Conservation (phyloP, 1,139 yeast species). For the Kodamaea suecica region DNA sequence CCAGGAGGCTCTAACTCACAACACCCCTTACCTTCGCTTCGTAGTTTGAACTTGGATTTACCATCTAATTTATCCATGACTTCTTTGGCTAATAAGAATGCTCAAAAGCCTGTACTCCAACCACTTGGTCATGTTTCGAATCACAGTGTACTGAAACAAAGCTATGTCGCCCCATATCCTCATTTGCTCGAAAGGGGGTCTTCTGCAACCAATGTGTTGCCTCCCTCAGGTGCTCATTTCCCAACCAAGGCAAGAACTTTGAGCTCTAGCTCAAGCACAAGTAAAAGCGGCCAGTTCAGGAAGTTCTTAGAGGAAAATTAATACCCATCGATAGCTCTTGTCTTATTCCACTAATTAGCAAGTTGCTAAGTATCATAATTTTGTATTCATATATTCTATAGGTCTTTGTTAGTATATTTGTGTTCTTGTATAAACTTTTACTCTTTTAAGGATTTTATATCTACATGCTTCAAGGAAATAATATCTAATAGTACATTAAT, state of each 20-base stretch:
- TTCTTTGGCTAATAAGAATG: slow-evolving; percentile 9
- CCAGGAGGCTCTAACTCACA: slow-evolving; percentile 3
- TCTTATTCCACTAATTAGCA: no score
- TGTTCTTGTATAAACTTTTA: no score
- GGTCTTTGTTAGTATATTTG: no score
- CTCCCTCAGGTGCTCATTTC: slow-evolving; percentile 6
- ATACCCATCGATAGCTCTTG: no score
- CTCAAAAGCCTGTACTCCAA: slow-evolving; percentile 5
- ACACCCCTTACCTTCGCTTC: slow-evolving; percentile 42
- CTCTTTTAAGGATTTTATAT: no score
- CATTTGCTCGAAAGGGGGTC: slow-evolving; percentile 10
- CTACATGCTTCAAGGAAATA: no score
- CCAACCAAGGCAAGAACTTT: slow-evolving; percentile 12
- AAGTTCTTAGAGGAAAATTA: slow-evolving; percentile 18
- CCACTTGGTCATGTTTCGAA: no score
- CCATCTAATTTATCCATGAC: slow-evolving; percentile 39
- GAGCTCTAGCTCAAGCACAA: slow-evolving; percentile 17
- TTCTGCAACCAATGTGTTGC: slow-evolving; percentile 8
- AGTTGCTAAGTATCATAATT: no score
- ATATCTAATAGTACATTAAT: no score
- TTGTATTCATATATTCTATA: no score
- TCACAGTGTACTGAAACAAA: slow-evolving; percentile 1
- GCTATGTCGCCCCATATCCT: slow-evolving; percentile 5
- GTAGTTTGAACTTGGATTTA: slow-evolving; percentile 49
- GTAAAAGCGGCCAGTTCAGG: slow-evolving; percentile 22